phyloP scores from a whole-genome alignment of 2,329 filamentous ascomycete species.

The Colletotrichum somersetense region DNA sequence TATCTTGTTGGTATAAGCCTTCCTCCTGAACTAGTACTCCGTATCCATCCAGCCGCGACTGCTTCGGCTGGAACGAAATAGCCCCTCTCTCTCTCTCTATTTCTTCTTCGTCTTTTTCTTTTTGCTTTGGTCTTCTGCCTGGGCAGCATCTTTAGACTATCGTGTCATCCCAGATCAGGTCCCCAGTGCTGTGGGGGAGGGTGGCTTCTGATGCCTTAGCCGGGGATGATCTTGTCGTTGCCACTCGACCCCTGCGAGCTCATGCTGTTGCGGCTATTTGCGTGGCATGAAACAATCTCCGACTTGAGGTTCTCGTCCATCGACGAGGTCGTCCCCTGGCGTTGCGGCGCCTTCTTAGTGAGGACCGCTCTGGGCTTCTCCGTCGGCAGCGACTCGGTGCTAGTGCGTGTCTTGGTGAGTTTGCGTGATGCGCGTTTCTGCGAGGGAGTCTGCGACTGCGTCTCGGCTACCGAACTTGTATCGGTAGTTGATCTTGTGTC shows the following conservation, averaged over 20 bases:
- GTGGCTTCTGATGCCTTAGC: constrained; percentile 6
- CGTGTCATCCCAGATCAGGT: background rate
- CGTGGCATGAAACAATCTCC: constrained; percentile 29
- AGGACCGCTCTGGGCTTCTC: constrained; percentile 54
- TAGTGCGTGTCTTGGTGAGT: constrained; percentile 56
- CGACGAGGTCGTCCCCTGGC: constrained; percentile 46
- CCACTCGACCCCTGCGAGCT: constrained; percentile 36
- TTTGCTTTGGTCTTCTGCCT: background rate
- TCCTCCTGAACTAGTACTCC: background rate
- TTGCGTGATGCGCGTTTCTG: constrained; percentile 57
- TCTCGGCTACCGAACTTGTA: constrained; percentile 45
- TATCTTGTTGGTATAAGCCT: background rate
- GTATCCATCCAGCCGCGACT: background rate
- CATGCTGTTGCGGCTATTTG: constrained; percentile 30
- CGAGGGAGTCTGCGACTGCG: constrained; percentile 36
- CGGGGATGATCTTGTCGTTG: constrained; percentile 31
- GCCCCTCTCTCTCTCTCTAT: too few relatives aligned
- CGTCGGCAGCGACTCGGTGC: constrained; percentile 49
- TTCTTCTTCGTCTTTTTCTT: too few relatives aligned
- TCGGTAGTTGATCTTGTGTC: constrained; percentile 50
- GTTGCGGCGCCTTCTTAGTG: constrained; percentile 53
- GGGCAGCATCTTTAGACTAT: background rate
- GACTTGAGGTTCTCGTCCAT: constrained; percentile 32
- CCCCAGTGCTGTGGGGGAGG: background rate
- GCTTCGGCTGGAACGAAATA: background rate